phyloP scores from a whole-genome alignment of 768 basidiomycete species.

The Xerocomus potaroensis region DNA sequence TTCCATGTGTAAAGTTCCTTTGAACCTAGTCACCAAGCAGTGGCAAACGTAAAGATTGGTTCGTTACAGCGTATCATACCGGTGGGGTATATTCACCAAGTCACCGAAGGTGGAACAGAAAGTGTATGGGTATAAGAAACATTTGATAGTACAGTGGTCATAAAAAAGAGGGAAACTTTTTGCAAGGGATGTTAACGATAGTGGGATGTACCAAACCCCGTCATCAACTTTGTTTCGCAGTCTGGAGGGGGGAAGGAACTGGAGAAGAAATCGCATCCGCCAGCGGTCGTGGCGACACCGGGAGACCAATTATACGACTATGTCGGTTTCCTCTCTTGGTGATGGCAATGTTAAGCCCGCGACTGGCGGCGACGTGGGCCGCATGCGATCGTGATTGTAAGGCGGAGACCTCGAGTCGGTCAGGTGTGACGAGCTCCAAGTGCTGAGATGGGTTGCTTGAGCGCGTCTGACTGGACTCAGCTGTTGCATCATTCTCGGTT shows the following conservation, averaged over 20 bases:
- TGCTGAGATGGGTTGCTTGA: constrained; percentile 36
- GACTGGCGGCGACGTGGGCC: constrained; percentile 56
- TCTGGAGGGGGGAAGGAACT: constrained; percentile 18
- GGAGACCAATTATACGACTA: constrained; percentile 62
- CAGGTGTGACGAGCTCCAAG: constrained; percentile 15
- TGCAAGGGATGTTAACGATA: background rate
- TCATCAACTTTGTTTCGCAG: constrained; percentile 25
- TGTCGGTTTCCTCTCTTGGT: constrained; percentile 58
- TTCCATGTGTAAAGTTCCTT: too few species aligned
- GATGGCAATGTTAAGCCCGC: constrained; percentile 66
- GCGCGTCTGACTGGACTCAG: constrained; percentile 40
- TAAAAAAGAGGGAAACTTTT: background rate
- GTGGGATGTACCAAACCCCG: background rate
- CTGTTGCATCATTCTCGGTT: constrained; percentile 52
- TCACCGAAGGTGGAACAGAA: constrained; percentile 5
- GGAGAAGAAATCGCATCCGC: constrained; percentile 12
- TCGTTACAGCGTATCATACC: constrained; percentile 1
- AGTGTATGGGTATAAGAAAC: constrained; percentile 28
- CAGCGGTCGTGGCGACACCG: constrained; percentile 37
- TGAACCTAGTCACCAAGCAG: too few species aligned
- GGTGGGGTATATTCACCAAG: constrained; percentile 22
- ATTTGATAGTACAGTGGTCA: constrained; percentile 12
- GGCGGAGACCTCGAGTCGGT: constrained; percentile 26
- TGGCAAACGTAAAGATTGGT: too few species aligned
- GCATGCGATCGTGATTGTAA: constrained; percentile 45